Percentiles rank a stretch among this genome's conserved stretches.
Evolutionary conservation across 257 asterid genomes (phyloP).

Genomic region (Craterostigma plantagineum): DNA sequence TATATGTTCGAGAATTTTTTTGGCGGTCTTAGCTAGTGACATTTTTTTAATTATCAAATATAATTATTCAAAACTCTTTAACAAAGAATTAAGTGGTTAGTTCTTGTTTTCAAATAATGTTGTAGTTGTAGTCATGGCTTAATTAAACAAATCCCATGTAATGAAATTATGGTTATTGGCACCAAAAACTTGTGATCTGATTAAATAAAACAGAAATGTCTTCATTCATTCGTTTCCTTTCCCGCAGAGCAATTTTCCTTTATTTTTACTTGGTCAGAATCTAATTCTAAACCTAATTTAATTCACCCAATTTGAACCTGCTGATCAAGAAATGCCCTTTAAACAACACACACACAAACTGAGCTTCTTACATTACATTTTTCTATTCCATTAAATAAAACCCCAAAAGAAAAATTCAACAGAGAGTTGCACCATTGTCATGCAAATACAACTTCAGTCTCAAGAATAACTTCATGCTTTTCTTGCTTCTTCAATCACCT

Average conservation of each 20-base stretch:
- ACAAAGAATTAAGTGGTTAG: too few species aligned
- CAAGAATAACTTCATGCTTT: slow-evolving; percentile 32
- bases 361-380: slow-evolving; percentile 3
- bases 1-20: too few species aligned
- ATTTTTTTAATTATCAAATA: too few species aligned
- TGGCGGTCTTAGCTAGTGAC: too few species aligned
- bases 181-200: slow-evolving; percentile 19
- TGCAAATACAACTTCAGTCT: slow-evolving; percentile 31
- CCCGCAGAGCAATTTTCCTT: slow-evolving; percentile 11
- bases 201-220: slow-evolving; percentile 7
- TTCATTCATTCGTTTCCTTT: slow-evolving; percentile 15
- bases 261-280: slow-evolving; percentile 18
- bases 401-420: slow-evolving; percentile 13
- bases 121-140: slow-evolving; percentile 3
- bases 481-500: slow-evolving; percentile 23
- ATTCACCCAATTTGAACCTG: slow-evolving; percentile 65
- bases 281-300: slow-evolving; percentile 46
- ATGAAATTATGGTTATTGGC: slow-evolving; percentile 1
- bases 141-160: slow-evolving; percentile 4
- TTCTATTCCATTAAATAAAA: slow-evolving; percentile 3
- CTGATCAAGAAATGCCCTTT: slow-evolving; percentile 25
- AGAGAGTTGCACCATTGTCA: slow-evolving; percentile 29
- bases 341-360: slow-evolving; percentile 12
- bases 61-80: too few species aligned
- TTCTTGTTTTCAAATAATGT: background rate